Percentiles rank a stretch among this genome's conserved stretches.
Conservation (phyloP, 1,139 yeast species). For the Candida gigantensis region DNA sequence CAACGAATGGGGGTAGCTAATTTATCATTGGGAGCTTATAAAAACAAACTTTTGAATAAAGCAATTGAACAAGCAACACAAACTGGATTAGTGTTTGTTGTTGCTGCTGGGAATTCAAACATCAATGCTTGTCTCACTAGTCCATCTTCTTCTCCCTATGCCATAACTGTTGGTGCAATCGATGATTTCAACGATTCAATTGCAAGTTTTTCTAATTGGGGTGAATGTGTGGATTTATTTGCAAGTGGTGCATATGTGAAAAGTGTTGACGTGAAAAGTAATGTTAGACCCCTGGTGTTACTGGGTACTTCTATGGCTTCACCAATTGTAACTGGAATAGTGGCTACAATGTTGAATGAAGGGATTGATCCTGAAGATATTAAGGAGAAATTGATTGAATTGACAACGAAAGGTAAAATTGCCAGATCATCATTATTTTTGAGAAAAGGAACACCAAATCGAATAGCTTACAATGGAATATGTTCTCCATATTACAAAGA, state of each 20-base stretch:
- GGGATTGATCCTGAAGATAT: conserved; percentile 52
- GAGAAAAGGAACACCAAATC: conserved; percentile 36
- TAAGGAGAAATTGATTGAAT: conserved; percentile 36
- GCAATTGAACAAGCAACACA: conserved; percentile 72
- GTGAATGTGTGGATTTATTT: conserved; percentile 78
- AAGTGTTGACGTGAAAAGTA: conserved; percentile 35
- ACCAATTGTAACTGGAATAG: conserved; percentile 75
- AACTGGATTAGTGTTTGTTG: conserved; percentile 74
- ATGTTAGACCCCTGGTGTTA: conserved; percentile 37
- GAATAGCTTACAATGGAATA: conserved; percentile 36
- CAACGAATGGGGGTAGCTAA: conserved; percentile 65
- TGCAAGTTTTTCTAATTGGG: conserved; percentile 85
- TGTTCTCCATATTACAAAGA: conserved; percentile 10
- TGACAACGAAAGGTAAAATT: conserved; percentile 37
- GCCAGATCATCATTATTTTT: conserved; percentile 30
- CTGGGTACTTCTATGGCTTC: conserved; percentile 92
- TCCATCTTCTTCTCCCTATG: conserved; percentile 72
- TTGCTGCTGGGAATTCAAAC: conserved; percentile 85
- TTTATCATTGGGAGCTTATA: conserved; percentile 72
- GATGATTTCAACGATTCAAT: conserved; percentile 68
- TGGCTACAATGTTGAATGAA: conserved; percentile 58
- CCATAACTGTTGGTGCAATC: conserved; percentile 83
- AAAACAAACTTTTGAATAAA: conserved; percentile 62
- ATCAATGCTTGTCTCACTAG: conserved; percentile 75
- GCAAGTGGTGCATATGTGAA: conserved; percentile 74